Conservation (phyloP, 345 rosid species). For the Gossypium sturtianum region DNA sequence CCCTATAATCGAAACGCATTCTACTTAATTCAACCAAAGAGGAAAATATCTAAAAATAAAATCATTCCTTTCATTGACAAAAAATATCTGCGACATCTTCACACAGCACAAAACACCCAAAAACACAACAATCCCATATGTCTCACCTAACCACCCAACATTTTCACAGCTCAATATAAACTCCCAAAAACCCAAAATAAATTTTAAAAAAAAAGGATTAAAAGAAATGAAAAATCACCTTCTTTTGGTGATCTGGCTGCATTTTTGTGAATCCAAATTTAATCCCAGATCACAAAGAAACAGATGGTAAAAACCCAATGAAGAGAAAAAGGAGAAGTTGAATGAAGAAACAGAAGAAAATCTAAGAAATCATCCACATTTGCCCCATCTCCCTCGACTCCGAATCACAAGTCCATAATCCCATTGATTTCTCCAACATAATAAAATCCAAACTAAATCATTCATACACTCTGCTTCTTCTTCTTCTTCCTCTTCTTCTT, state of each 20-base stretch:
- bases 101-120: constrained; percentile 2
- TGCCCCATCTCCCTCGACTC: constrained; percentile 75
- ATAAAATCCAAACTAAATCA: constrained; percentile 29
- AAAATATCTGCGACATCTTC: not conserved
- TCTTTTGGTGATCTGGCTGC: constrained; percentile 82
- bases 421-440: constrained; percentile 47
- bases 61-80: not conserved
- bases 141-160: constrained; percentile 6
- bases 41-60: constrained; percentile 11
- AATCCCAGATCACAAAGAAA: constrained; percentile 1
- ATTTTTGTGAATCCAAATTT: constrained; percentile 16
- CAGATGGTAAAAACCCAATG: not conserved
- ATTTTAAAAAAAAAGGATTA: not conserved
- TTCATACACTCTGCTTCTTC: constrained; percentile 33
- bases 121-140: not conserved
- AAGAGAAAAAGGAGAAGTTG: not conserved
- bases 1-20: not conserved
- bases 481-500: not conserved
- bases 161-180: not conserved
- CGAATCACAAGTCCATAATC: constrained; percentile 53
- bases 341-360: not conserved
- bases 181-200: not conserved
- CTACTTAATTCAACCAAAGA: not conserved
- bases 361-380: constrained; percentile 58
- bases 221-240: constrained; percentile 35